Evolutionary conservation across 345 rosid species (phyloP).

Genomic region (Moricandia arvensis): DNA sequence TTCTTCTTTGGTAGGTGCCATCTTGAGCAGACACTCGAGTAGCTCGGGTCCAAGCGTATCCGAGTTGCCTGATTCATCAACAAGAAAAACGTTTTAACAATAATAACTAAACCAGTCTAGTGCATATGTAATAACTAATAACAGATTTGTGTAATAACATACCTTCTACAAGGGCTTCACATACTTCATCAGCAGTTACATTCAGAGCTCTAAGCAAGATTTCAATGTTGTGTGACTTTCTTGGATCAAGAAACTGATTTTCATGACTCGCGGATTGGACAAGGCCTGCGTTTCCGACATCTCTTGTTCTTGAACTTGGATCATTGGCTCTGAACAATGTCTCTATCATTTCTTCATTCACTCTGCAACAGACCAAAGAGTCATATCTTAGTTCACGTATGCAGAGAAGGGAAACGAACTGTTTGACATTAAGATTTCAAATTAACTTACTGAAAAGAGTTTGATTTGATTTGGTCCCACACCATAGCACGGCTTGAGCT

Average conservation of each 20-base stretch:
- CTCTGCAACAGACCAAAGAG: conserved; percentile 46
- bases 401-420: not conserved
- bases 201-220: conserved; percentile 89
- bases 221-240: conserved; percentile 87
- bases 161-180: conserved; percentile 92
- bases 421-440: not conserved
- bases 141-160: not conserved
- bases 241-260: conserved; percentile 78
- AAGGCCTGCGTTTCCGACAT: conserved; percentile 33
- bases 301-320: conserved; percentile 48
- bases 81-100: not conserved
- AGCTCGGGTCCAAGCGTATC: conserved; percentile 89
- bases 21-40: conserved; percentile 80
- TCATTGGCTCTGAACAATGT: conserved; percentile 68
- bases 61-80: conserved; percentile 58
- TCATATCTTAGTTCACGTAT: not conserved
- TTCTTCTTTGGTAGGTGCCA: conserved; percentile 62
- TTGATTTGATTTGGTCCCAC: conserved; percentile 90
- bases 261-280: conserved; percentile 45
- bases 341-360: conserved; percentile 97
- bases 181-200: conserved; percentile 88
- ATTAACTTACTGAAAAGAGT: conserved; percentile 83
- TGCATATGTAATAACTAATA: not conserved
- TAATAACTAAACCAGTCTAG: not conserved
- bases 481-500: conserved; percentile 89